A percentile compares a stretch with the other conserved stretches of the same genome.
Conservation (phyloP, 768 basidiomycete species). For the Hygrophoropsis aurantiaca region DNA sequence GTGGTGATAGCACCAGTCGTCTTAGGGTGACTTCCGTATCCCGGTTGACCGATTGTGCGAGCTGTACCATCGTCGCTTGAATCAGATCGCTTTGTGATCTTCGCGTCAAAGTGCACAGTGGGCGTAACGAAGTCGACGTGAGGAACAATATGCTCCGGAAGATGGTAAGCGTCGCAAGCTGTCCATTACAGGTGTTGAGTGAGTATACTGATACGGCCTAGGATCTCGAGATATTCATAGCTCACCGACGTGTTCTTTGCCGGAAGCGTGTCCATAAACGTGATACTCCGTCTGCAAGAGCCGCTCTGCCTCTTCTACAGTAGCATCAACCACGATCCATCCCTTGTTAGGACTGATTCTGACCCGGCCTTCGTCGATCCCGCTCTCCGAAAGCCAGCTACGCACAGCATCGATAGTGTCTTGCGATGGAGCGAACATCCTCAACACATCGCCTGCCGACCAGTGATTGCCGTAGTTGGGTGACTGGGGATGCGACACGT, state of each 20-base stretch:
- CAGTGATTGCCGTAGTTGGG: slow-evolving; percentile 51
- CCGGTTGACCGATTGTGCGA: neutral
- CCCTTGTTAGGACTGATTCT: slow-evolving; percentile 37
- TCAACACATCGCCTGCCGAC: slow-evolving; percentile 39
- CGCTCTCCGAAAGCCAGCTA: slow-evolving; percentile 42
- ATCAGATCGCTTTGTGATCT: slow-evolving; percentile 26
- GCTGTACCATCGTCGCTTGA: slow-evolving; percentile 18
- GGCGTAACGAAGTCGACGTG: slow-evolving; percentile 42
- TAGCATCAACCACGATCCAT: slow-evolving; percentile 38
- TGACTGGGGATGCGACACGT: slow-evolving; percentile 51
- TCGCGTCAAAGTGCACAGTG: slow-evolving; percentile 36
- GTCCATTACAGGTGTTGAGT: neutral
- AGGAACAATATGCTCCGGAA: slow-evolving; percentile 34
- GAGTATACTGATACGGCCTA: too few relatives aligned
- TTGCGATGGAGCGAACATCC: slow-evolving; percentile 43
- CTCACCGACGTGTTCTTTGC: slow-evolving; percentile 38
- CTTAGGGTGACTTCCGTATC: neutral
- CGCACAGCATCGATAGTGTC: slow-evolving; percentile 42
- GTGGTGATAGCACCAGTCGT: slow-evolving; percentile 1
- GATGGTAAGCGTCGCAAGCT: slow-evolving; percentile 36
- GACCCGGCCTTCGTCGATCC: slow-evolving; percentile 37
- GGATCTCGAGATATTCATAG: neutral
- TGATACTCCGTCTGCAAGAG: slow-evolving; percentile 42
- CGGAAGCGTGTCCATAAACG: slow-evolving; percentile 38
- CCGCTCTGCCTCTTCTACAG: slow-evolving; percentile 38